These are phyloP conservation scores for Elsinoe arachidis DNA, from an alignment of 2,329 filamentous ascomycete genomes.

Conservation along the genomic window DNA sequence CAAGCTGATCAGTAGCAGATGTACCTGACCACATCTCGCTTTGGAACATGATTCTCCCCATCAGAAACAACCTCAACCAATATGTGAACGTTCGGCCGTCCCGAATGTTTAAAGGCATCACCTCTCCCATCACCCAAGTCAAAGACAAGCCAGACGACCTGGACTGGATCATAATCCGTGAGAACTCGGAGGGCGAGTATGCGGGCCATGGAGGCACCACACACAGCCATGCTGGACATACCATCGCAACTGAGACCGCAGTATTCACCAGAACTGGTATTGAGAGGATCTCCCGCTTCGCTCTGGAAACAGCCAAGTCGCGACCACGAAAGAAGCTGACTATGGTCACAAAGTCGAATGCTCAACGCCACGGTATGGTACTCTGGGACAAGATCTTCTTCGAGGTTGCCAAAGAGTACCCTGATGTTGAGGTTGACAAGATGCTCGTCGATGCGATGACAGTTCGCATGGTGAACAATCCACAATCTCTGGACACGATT, in stretches of 20 bases:
- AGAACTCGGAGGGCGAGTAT: slow-evolving; percentile 43
- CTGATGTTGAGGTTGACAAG: slow-evolving; percentile 39
- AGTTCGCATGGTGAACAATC: slow-evolving; percentile 39
- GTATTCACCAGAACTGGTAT: slow-evolving; percentile 40
- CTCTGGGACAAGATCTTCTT: slow-evolving; percentile 41
- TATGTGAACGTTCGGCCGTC: slow-evolving; percentile 58
- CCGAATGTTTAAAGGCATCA: slow-evolving; percentile 35
- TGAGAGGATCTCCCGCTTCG: slow-evolving; percentile 41
- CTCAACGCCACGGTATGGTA: slow-evolving; percentile 42
- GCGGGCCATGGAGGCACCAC: slow-evolving; percentile 39
- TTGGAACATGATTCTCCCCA: slow-evolving; percentile 58
- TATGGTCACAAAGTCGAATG: slow-evolving; percentile 44
- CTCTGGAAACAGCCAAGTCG: slow-evolving; percentile 37
- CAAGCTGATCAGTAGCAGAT: slow-evolving; percentile 29
- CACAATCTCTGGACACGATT: slow-evolving; percentile 39
- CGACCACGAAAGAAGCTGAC: slow-evolving; percentile 39
- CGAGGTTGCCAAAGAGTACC: slow-evolving; percentile 38
- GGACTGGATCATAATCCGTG: slow-evolving; percentile 41
- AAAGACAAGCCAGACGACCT: slow-evolving; percentile 29
- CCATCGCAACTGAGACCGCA: slow-evolving; percentile 39
- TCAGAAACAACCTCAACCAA: slow-evolving; percentile 58
- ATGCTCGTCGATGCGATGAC: slow-evolving; percentile 45
- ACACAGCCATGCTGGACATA: slow-evolving; percentile 32
- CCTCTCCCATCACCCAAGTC: slow-evolving; percentile 32
- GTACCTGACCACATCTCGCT: slow-evolving; percentile 60